A percentile compares a stretch with the other conserved stretches of the same genome.
Conservation (phyloP, 2,329 filamentous ascomycete genomes). For the Pestalotiopsis sp. region DNA sequence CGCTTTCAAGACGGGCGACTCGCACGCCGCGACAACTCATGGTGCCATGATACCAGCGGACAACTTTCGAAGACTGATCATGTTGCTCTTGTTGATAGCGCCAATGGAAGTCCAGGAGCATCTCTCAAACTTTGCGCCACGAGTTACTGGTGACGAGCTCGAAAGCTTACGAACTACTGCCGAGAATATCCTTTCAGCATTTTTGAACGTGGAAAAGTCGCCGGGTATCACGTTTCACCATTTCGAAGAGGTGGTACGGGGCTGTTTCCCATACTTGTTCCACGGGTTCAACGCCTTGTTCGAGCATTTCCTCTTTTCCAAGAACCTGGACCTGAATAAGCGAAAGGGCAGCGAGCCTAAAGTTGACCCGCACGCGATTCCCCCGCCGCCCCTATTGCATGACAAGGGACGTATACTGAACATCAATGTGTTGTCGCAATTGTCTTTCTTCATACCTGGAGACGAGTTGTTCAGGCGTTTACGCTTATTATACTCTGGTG, state of each 20-base stretch:
- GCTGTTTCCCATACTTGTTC: conserved; percentile 68
- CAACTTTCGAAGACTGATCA: conserved; percentile 71
- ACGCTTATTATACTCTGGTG: conserved; percentile 70
- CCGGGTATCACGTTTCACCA: conserved; percentile 64
- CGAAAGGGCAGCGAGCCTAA: conserved; percentile 37
- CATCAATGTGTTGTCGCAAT: conserved; percentile 65
- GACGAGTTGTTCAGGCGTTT: conserved; percentile 66
- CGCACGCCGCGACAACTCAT: conserved; percentile 48
- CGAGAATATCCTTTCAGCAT: conserved; percentile 66
- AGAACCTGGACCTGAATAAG: conserved; percentile 68
- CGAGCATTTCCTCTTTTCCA: conserved; percentile 76
- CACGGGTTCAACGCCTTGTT: conserved; percentile 69
- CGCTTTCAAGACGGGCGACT: conserved; percentile 56
- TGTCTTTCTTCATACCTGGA: conserved; percentile 74
- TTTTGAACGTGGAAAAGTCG: conserved; percentile 65
- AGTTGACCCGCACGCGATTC: conserved; percentile 2
- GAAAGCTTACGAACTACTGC: conserved; percentile 63
- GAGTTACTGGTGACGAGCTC: conserved; percentile 58
- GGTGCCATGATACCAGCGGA: conserved; percentile 74
- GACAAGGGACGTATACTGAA: conserved; percentile 64
- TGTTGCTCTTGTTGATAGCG: conserved; percentile 69
- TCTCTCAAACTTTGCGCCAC: conserved; percentile 61
- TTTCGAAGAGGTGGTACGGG: conserved; percentile 62
- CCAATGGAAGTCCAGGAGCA: conserved; percentile 68
- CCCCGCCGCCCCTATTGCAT: conserved; percentile 47